These are phyloP conservation scores for Helenozyma rhizophorensis DNA, from an alignment of 805 yeast genomes.

Conservation along the genomic window DNA sequence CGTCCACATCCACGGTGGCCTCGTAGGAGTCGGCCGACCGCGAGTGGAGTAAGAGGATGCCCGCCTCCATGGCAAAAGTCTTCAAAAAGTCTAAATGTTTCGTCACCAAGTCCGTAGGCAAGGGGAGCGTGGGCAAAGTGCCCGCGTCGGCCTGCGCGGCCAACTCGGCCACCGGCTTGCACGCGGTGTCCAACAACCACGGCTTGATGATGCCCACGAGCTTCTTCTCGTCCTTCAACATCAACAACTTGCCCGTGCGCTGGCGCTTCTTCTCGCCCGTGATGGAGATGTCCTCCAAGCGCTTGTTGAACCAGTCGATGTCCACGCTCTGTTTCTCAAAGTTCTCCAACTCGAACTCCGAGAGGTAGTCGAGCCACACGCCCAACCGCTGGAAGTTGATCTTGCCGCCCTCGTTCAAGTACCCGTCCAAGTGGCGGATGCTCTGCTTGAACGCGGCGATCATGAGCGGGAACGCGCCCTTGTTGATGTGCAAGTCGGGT, in stretches of 20 bases:
- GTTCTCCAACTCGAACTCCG: conserved; percentile 77
- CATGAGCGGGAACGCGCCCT: conserved; percentile 94
- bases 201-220: conserved; percentile 55
- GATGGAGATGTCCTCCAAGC: conserved; percentile 72
- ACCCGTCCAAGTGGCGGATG: conserved; percentile 70
- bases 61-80: conserved; percentile 61
- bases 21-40: conserved; percentile 51
- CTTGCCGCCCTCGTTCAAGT: conserved; percentile 75
- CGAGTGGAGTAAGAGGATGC: conserved; percentile 63
- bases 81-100: conserved; percentile 58
- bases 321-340: conserved; percentile 84
- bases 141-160: conserved; percentile 26
- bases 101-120: conserved; percentile 46
- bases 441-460: conserved; percentile 84
- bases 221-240: conserved; percentile 71
- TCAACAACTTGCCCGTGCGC: conserved; percentile 58
- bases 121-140: conserved; percentile 23
- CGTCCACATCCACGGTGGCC: conserved; percentile 67
- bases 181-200: conserved; percentile 41
- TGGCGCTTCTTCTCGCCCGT: conserved; percentile 68
- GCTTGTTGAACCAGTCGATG: conserved; percentile 86
- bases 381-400: conserved; percentile 72
- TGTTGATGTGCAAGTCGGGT: conserved; percentile 89
- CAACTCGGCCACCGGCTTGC: conserved; percentile 30
- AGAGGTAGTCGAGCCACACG: conserved; percentile 69